Evolutionary conservation across 2,329 filamentous ascomycete genomes (phyloP).

Genomic region (Neopestalotiopsis sp.): DNA sequence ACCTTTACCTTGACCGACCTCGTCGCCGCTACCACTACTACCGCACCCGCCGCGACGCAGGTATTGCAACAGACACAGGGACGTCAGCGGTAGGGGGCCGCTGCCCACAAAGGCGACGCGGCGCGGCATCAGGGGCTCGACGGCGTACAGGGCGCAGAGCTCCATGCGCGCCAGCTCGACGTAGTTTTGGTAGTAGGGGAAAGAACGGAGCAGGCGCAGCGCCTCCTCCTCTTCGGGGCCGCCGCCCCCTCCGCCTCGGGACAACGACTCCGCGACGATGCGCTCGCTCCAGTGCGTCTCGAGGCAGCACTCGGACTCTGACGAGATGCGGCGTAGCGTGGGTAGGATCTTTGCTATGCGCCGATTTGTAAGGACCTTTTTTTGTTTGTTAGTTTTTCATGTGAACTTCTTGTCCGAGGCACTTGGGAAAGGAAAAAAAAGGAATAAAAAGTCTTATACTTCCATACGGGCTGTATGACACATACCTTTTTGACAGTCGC

Average conservation of each 20-base stretch:
- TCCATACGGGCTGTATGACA: not conserved
- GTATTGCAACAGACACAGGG: slow-evolving; percentile 46
- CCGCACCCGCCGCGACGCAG: slow-evolving; percentile 26
- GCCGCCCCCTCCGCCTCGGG: not conserved
- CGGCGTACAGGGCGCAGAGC: slow-evolving; percentile 45
- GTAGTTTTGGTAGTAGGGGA: slow-evolving; percentile 58
- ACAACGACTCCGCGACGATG: slow-evolving; percentile 31
- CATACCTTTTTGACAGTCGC: slow-evolving; percentile 7
- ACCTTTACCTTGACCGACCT: too few relatives aligned
- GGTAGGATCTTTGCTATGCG: slow-evolving; percentile 39
- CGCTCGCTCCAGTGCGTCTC: slow-evolving; percentile 49
- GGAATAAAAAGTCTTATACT: not conserved
- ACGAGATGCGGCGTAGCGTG: slow-evolving; percentile 47
- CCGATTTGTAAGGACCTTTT: slow-evolving; percentile 41
- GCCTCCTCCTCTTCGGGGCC: slow-evolving; percentile 21
- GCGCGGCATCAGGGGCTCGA: slow-evolving; percentile 33
- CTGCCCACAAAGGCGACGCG: slow-evolving; percentile 55
- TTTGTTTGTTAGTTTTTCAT: not conserved
- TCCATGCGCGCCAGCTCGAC: slow-evolving; percentile 53
- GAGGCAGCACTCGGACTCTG: slow-evolving; percentile 48
- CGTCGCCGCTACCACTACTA: too few relatives aligned
- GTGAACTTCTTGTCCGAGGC: not conserved
- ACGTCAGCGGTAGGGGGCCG: slow-evolving; percentile 55
- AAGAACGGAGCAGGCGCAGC: slow-evolving; percentile 38
- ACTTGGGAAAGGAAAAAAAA: not conserved